Conservation (phyloP, 345 rosid genomes). For the Schrenkiella parvula region DNA sequence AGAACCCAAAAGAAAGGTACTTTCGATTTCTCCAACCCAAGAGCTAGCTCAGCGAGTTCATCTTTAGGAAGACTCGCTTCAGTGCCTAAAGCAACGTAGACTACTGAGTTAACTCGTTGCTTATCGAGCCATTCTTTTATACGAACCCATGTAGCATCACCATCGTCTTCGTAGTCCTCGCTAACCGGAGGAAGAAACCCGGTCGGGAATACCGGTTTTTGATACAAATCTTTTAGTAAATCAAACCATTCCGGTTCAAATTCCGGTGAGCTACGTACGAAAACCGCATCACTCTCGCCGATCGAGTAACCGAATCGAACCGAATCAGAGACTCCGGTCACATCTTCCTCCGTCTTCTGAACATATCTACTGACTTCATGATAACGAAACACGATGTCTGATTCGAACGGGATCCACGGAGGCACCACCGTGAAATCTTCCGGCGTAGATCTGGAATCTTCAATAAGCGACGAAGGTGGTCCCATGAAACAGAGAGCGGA, state of each 20-base stretch:
- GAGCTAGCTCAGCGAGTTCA: constrained; percentile 38
- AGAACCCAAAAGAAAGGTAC: constrained; percentile 49
- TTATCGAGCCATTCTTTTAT: constrained; percentile 42
- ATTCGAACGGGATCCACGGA: constrained; percentile 43
- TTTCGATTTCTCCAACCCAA: constrained; percentile 45
- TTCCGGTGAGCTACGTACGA: constrained; percentile 40
- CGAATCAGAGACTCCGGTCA: constrained; percentile 36
- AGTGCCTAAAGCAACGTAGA: constrained; percentile 48
- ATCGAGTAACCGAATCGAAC: constrained; percentile 41
- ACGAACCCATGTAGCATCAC: constrained; percentile 24
- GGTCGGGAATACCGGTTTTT: constrained; percentile 40
- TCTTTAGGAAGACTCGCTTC: constrained; percentile 34
- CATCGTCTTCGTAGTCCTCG: not conserved
- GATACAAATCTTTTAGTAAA: constrained; percentile 30
- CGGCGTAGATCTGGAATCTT: constrained; percentile 22
- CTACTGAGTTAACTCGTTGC: constrained; percentile 36
- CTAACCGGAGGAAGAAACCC: constrained; percentile 44
- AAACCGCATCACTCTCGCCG: constrained; percentile 35
- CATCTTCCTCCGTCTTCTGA: constrained; percentile 41
- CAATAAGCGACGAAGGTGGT: constrained; percentile 19
- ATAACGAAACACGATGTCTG: constrained; percentile 35
- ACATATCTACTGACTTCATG: constrained; percentile 41
- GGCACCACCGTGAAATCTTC: constrained; percentile 48
- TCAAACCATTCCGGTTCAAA: constrained; percentile 54
- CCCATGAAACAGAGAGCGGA: constrained; percentile 33